Conservation (phyloP, 2,329 filamentous ascomycete species). For the Monilinia fructigena region DNA sequence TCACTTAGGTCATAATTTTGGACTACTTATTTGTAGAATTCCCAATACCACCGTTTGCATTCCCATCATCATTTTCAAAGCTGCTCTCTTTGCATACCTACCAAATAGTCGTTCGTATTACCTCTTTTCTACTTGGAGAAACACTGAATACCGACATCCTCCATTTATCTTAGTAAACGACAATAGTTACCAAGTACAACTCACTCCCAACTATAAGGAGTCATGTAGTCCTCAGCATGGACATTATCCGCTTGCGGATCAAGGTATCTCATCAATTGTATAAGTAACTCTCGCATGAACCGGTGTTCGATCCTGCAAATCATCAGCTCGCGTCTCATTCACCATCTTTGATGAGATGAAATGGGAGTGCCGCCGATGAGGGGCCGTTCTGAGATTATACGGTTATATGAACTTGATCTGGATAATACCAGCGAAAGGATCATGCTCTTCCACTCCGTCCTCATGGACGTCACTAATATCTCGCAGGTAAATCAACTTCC, state of each 20-base stretch:
- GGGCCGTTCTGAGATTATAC: slow-evolving; percentile 79
- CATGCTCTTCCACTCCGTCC: slow-evolving; percentile 63
- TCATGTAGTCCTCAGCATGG: slow-evolving; percentile 38
- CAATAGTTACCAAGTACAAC: slow-evolving; percentile 31
- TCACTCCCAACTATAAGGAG: slow-evolving; percentile 28
- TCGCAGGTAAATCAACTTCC: slow-evolving; percentile 42
- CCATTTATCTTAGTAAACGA: slow-evolving; percentile 18
- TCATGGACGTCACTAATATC: slow-evolving; percentile 43
- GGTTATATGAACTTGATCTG: slow-evolving; percentile 87
- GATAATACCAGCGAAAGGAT: slow-evolving; percentile 99
- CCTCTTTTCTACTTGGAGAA: background rate
- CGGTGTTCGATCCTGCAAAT: slow-evolving; percentile 55
- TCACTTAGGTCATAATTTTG: slow-evolving; percentile 1
- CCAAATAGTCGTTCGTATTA: slow-evolving; percentile 8
- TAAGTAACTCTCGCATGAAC: slow-evolving; percentile 56
- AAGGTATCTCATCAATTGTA: slow-evolving; percentile 43
- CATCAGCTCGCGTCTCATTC: slow-evolving; percentile 36
- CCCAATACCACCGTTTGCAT: background rate
- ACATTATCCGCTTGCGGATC: slow-evolving; percentile 40
- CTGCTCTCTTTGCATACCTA: background rate
- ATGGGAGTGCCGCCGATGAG: slow-evolving; percentile 34
- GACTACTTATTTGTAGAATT: slow-evolving; percentile 8
- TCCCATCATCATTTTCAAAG: background rate
- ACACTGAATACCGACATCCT: slow-evolving; percentile 7
- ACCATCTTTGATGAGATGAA: slow-evolving; percentile 36